Percentiles rank a stretch among this genome's conserved stretches.
Conservation (phyloP, 1,284 basidiomycete genomes). For the Gomphus bonarii region DNA sequence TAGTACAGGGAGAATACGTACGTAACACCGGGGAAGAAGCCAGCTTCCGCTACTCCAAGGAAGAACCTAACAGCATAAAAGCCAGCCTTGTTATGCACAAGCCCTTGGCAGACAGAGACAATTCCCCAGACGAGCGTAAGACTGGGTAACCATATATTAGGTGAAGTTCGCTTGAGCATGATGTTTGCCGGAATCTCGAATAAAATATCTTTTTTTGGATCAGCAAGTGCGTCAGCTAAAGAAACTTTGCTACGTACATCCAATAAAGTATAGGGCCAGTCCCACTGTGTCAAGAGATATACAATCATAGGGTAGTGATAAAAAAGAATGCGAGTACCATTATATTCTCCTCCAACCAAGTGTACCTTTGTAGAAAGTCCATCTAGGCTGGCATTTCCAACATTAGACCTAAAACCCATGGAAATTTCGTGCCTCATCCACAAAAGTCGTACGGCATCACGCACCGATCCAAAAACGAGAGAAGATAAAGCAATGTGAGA, state of each 20-base stretch:
- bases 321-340: constrained; percentile 24
- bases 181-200: constrained; percentile 67
- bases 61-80: constrained; percentile 48
- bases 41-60: constrained; percentile 44
- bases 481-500: constrained; percentile 49
- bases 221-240: background rate
- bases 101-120: constrained; percentile 46
- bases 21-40: constrained; percentile 50
- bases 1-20: constrained; percentile 58
- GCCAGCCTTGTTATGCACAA: constrained; percentile 45
- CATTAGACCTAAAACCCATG: constrained; percentile 36
- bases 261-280: constrained; percentile 54
- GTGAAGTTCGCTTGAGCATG: constrained; percentile 44
- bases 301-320: background rate
- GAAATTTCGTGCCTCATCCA: background rate
- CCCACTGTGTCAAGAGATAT: constrained; percentile 25
- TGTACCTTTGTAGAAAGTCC: constrained; percentile 6
- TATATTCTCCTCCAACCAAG: constrained; percentile 4
- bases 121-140: constrained; percentile 51
- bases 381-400: constrained; percentile 45
- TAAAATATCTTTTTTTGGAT: constrained; percentile 29
- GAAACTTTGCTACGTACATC: constrained; percentile 22
- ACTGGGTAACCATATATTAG: constrained; percentile 49
- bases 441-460: background rate
- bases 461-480: constrained; percentile 60